Base-by-base conservation (phyloP, 768 basidiomycete genomes). In the Mycena kentingensis region DNA sequence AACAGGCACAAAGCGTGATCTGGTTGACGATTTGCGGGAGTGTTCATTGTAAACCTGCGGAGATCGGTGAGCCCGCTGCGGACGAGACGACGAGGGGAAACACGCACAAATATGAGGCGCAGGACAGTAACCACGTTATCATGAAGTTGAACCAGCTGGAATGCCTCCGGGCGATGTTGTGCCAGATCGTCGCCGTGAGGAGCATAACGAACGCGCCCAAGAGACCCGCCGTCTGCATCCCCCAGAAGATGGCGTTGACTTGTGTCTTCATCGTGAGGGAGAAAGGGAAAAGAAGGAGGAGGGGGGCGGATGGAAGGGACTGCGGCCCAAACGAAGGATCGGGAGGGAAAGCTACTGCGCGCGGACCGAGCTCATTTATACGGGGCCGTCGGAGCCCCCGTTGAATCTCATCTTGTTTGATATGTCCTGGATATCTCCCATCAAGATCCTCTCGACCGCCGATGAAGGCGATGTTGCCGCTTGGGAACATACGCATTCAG, bases 101-200 rank as follows among this genome's bases (percentile, higher is more conserved):
- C 18, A 46, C 57, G 36, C 41, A 59, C 57, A 59, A 6, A 52
- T 64, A 64, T n/a, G 61, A 62, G 19, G 55, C 28, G 32, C 53
- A 61, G 5, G 63, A 64, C 18, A 64, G 57, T 16, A 62, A 52
- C 63, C 63, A 64, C 38, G 58, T 49, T 25, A 54, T 18, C 50
- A 57, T 59, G 43, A 64, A 64, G 47, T 55, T 64, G 28, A 57
- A 55, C 63, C 63, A 64, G 46, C 61, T 62, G 7, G 55, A 37
- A 38, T 64, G 58, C 32, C 57, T 44, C 18, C 58, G 47, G 7
- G 46, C 52, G 21, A 50, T 32, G 26, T 55, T 50, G 35, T 46
- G 46, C 52, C 61, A 62, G 16, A 57, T 46, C 10, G 49, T 29
- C 8, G 58, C 58, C 6, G 56, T 60, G 2, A 57, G 45, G 8